Evolutionary conservation across 2,329 filamentous ascomycete genomes (phyloP), one percentile per base, ranked within the genome.

Genomic region (Paraconiothyrium sp.): DNA sequence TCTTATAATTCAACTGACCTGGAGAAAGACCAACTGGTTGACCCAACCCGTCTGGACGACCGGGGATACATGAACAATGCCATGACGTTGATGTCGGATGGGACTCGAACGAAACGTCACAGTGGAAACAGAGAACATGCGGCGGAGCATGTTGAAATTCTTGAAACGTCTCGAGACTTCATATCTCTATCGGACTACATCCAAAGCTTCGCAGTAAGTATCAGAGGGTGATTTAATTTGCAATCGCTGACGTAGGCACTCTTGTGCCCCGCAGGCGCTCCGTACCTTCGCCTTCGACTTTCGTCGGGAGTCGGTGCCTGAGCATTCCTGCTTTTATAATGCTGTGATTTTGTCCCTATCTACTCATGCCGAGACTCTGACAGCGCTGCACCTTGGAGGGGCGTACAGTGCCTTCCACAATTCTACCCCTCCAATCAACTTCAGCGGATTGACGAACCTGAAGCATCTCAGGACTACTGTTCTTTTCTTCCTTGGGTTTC

Each of bases 251-350:
- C 50, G 37, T 16, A 11, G 11, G 22, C 30, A 4, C 35, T 30
- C 44, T 13, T 5, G 16, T 58, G 20, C 39, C 11, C 11, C n/a
- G 37, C n/a, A 58, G 56, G 32, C 34, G 4, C 37, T 58, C 16
- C 47, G 48, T 8, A 50, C 44, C 7, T 58, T 58, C 34, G 56
- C 56, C 24, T 51, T 50, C n/a, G 47, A 51, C 16, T n/a, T 34
- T n/a, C 22, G 43, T 34, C 22, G 37, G 24, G 20, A n/a, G 3
- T 10, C 2, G 22, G 4, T 43, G 13, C 16, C 11, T 5, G 32
- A 50, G 20, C 35, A 50, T 22, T 24, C 34, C 20, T 20, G 27
- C 22, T 30, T 57, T 22, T 48, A 39, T 9, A 48, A 27, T 30
- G 37, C 30, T 16, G 24, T 51, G 39, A n/a, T 58, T 22, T 43